Base-by-base conservation (phyloP, 345 rosid genomes). In the Citrus hindsii region DNA sequence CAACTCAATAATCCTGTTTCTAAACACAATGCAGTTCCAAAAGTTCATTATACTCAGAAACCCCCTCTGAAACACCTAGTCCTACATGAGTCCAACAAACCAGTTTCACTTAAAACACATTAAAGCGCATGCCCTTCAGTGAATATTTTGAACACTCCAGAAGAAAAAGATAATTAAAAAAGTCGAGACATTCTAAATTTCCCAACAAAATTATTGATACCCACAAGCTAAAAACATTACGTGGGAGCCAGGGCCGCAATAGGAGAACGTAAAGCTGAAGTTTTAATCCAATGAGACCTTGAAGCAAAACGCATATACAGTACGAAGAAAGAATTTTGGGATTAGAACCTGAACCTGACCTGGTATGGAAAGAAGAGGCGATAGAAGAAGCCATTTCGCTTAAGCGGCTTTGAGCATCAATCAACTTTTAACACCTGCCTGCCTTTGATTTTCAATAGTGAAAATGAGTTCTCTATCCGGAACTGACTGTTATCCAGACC, bases 311-410 rank as follows among this genome's bases (percentile, higher is more conserved):
- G 58, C 61, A 61, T 51, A 38, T 48, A 24, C 60, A 38, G 35
- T 62, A 63, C 24, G 18, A 71, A 40, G 56, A 24, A 4, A 27
- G 38, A 68, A 33, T 4, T 53, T 76, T 74, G 55, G 19, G 18
- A 22, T 33, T 35, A 21, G 64, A 3, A 28, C 24, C 22, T 53
- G 58, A 53, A 46, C 22, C 13, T 46, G 48, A 94, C 98, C 98
- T 85, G 77, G 89, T 85, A 71, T 88, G 94, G 76, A 91, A 82
- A 40, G 97, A 87, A 72, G 85, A 79, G 1, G 88, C 79, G 82
- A 92, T 33, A 13, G 94, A 91, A 80, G 95, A 88, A 83, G 93
- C 90, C 98, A 93, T 75, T 75, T 90, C 30, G 42, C 76, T 56
- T 37, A 73, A 59, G 80, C 71, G 77, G 74, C 46, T 40, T 61